Conservation (phyloP, 257 asterid genomes). For the Asclepias syriaca region DNA sequence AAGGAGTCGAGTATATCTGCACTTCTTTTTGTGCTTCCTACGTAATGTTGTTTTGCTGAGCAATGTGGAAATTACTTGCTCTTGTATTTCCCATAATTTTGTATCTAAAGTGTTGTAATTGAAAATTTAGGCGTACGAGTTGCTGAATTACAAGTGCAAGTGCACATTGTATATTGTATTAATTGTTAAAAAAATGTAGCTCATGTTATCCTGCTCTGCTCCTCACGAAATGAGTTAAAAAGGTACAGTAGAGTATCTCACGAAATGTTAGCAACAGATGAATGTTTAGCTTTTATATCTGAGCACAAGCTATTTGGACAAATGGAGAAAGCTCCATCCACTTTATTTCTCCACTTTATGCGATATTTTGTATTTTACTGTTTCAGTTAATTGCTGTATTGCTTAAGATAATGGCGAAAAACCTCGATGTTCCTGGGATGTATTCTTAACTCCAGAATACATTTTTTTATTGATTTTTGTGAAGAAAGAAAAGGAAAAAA, state of each 20-base stretch:
- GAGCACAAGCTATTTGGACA: neutral
- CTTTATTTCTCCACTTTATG: neutral
- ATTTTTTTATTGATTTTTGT: too few relatives aligned
- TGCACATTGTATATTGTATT: neutral
- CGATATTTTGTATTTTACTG: too few relatives aligned
- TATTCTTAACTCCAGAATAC: too few relatives aligned
- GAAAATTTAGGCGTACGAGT: conserved; percentile 1
- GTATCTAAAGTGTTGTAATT: conserved; percentile 10
- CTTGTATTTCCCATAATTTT: neutral
- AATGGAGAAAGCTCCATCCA: neutral
- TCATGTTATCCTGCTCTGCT: neutral
- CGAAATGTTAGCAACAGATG: too few relatives aligned
- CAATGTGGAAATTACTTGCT: conserved; percentile 8
- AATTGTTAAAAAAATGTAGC: neutral
- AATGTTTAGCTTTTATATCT: too few relatives aligned
- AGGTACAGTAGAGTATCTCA: neutral
- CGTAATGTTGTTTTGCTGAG: conserved; percentile 5
- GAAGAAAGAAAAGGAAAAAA: too few relatives aligned
- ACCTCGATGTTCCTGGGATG: too few relatives aligned
- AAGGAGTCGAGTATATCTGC: conserved; percentile 1
- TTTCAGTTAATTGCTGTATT: too few relatives aligned
- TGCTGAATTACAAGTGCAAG: neutral
- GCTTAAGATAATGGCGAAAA: too few relatives aligned
- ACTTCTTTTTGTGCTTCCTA: neutral
- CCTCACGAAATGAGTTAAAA: neutral